A percentile compares a stretch with the other conserved stretches of the same genome.
These are phyloP conservation scores for Firmiana major DNA, from an alignment of 345 rosid species.

Conservation along the genomic window DNA sequence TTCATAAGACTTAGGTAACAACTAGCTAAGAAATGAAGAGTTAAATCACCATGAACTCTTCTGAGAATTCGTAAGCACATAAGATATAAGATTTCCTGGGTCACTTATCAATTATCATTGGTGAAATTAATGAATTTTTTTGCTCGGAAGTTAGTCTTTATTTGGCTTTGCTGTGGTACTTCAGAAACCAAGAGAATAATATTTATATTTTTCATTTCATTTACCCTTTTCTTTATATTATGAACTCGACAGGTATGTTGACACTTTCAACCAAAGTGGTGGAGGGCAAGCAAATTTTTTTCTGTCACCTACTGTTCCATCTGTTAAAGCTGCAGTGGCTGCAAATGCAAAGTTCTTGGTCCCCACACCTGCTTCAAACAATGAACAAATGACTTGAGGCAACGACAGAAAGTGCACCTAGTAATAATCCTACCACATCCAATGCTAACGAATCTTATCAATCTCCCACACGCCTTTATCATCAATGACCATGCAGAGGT, in stretches of 20 bases:
- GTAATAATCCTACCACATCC: slow-evolving; percentile 42
- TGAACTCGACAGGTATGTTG: slow-evolving; percentile 59
- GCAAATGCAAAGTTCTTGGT: slow-evolving; percentile 81
- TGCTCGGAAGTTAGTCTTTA: not conserved
- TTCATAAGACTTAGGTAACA: not conserved
- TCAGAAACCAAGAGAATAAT: not conserved
- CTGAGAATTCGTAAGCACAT: not conserved
- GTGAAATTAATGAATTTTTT: not conserved
- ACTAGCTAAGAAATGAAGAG: not conserved
- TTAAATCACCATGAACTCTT: not conserved
- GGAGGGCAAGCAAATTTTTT: slow-evolving; percentile 49
- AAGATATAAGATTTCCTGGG: not conserved
- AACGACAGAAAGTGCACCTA: slow-evolving; percentile 41
- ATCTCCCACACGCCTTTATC: slow-evolving; percentile 21
- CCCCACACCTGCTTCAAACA: slow-evolving; percentile 46
- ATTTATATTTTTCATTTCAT: not conserved
- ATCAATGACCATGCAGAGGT: slow-evolving; percentile 38
- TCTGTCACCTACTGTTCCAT: slow-evolving; percentile 61
- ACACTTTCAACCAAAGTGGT: slow-evolving; percentile 70
- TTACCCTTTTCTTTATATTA: not conserved
- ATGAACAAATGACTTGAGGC: slow-evolving; percentile 39
- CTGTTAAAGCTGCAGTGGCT: slow-evolving; percentile 62
- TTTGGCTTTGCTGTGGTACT: not conserved
- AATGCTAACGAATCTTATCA: slow-evolving; percentile 24
- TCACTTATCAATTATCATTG: not conserved